Conservation (phyloP, 768 basidiomycete species). For the Austroboletus eburneus region DNA sequence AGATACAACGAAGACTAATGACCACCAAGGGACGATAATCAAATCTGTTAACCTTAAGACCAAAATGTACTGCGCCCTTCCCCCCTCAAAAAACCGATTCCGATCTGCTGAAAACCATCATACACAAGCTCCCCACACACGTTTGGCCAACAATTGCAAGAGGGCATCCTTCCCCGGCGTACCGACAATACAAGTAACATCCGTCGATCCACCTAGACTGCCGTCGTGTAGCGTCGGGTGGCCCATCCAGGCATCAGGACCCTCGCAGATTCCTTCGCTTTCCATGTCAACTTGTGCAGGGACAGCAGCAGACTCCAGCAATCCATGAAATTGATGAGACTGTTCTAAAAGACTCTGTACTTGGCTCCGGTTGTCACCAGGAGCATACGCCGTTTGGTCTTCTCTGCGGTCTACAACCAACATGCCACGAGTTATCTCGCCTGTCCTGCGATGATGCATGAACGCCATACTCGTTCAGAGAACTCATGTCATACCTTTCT, state of each 20-base stretch:
- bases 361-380: constrained; percentile 60
- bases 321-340: constrained; percentile 28
- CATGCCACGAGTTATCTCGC: constrained; percentile 84
- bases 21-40: too few relatives aligned
- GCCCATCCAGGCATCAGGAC: constrained; percentile 18
- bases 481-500: constrained; percentile 49
- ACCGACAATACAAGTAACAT: constrained; percentile 45
- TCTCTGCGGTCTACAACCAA: constrained; percentile 76
- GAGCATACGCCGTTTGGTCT: constrained; percentile 59
- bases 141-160: constrained; percentile 42
- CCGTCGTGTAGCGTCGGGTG: constrained; percentile 16
- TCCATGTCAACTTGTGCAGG: constrained; percentile 56
- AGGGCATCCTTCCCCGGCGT: constrained; percentile 63
- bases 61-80: too few relatives aligned
- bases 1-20: too few relatives aligned
- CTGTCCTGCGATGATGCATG: constrained; percentile 40
- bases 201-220: constrained; percentile 25
- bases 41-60: too few relatives aligned
- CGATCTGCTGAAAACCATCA: too few relatives aligned
- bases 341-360: constrained; percentile 52
- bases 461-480: neutral
- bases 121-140: constrained; percentile 48
- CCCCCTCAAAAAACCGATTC: too few relatives aligned
- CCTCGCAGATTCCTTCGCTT: constrained; percentile 9
- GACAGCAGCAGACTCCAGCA: constrained; percentile 47